Percentiles rank a stretch among this genome's conserved stretches.
Evolutionary conservation across 2,329 filamentous ascomycete genomes (phyloP).

Genomic region (Hymenoscyphus fructigenus): DNA sequence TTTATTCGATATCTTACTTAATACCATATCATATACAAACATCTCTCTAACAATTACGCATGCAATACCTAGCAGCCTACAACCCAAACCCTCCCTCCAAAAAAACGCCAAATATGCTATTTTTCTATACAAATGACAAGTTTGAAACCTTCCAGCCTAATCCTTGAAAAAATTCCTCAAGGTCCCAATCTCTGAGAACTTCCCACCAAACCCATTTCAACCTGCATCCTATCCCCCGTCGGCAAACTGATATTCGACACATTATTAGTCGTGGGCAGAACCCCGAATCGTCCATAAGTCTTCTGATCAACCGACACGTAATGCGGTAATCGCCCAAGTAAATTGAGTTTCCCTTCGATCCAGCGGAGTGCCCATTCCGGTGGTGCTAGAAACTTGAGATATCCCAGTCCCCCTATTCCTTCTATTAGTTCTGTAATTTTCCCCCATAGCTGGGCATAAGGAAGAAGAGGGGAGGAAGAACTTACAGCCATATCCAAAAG

Average conservation of each 20-base stretch:
- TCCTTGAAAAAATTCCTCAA: conserved; percentile 41
- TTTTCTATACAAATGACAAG: conserved; percentile 3
- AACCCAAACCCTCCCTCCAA: background rate
- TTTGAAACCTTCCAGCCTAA: background rate
- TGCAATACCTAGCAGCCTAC: background rate
- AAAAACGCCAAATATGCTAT: conserved; percentile 29
- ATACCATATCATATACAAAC: background rate
- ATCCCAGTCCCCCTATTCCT: conserved; percentile 80
- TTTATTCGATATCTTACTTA: background rate
- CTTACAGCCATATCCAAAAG: conserved; percentile 82
- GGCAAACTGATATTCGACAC: conserved; percentile 38
- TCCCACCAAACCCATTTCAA: conserved; percentile 61
- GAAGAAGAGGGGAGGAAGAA: conserved; percentile 19
- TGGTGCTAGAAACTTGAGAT: conserved; percentile 84
- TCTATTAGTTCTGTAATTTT: conserved; percentile 38
- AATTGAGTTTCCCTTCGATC: conserved; percentile 84
- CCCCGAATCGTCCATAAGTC: conserved; percentile 89
- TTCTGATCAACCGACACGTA: conserved; percentile 96
- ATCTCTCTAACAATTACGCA: background rate
- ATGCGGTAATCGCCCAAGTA: conserved; percentile 80
- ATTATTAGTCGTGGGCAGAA: conserved; percentile 65
- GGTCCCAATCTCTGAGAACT: conserved; percentile 68
- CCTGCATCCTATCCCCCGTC: conserved; percentile 36
- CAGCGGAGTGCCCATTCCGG: conserved; percentile 85
- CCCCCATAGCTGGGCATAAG: background rate